phyloP scores from a whole-genome alignment of 257 asterid species.

The Solanum paucissectum region DNA sequence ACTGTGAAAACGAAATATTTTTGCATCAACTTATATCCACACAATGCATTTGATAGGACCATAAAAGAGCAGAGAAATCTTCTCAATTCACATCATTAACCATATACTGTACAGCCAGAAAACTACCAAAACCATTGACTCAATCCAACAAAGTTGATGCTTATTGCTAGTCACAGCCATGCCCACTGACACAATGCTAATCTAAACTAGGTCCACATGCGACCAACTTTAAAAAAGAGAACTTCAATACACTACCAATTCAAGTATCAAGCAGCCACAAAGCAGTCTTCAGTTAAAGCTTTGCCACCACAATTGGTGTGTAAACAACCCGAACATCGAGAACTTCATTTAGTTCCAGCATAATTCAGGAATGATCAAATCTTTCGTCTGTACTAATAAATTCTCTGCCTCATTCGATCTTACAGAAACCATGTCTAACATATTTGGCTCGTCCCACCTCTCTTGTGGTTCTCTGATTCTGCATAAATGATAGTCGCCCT shows the following conservation, averaged over 20 bases:
- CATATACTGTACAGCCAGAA: constrained; percentile 1
- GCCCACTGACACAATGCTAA: background rate
- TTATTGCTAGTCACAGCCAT: background rate
- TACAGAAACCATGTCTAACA: background rate
- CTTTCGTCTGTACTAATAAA: background rate
- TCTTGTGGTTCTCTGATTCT: background rate
- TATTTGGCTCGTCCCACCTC: background rate
- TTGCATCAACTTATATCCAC: background rate
- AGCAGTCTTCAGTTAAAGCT: background rate
- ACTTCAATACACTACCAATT: background rate
- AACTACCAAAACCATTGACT: background rate
- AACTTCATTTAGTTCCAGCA: background rate
- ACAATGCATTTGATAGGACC: background rate
- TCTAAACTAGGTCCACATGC: background rate
- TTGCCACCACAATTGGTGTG: background rate
- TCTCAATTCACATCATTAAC: background rate
- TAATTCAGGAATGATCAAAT: background rate
- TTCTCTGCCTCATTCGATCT: background rate
- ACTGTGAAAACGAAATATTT: background rate
- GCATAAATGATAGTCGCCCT: background rate
- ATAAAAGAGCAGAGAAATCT: background rate
- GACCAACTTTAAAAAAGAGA: background rate
- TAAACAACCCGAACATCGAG: background rate
- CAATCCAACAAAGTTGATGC: background rate
- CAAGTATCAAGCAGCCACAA: background rate